Evolutionary conservation across 192 early-diverging fungal species (phyloP).

Genomic region (Helicostylum pulchrum): DNA sequence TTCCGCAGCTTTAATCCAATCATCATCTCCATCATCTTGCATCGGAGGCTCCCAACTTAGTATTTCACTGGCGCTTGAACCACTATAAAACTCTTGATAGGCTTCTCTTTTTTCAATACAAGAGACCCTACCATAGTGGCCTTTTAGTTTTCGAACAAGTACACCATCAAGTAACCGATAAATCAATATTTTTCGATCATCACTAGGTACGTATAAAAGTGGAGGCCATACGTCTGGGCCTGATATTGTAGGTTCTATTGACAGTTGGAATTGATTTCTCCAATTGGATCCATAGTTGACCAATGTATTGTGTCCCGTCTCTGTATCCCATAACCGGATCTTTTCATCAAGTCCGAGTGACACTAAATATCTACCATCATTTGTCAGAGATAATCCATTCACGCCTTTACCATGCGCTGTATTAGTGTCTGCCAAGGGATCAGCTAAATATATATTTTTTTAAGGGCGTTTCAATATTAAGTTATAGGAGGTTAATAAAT

Average conservation of each 20-base stretch:
- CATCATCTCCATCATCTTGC: not conserved
- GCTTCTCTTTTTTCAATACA: slow-evolving; percentile 1
- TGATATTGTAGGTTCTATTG: slow-evolving; percentile 25
- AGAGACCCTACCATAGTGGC: slow-evolving; percentile 8
- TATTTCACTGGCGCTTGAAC: not conserved
- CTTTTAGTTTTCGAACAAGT: not conserved
- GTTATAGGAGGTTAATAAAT: not conserved
- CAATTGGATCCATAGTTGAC: slow-evolving; percentile 41
- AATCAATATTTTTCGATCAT: slow-evolving; percentile 46
- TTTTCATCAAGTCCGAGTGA: slow-evolving; percentile 58
- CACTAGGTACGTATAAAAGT: slow-evolving; percentile 3
- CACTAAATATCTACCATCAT: slow-evolving; percentile 57
- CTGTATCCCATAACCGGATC: slow-evolving; percentile 65
- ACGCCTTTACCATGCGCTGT: slow-evolving; percentile 55
- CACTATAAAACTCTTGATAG: slow-evolving; percentile 6
- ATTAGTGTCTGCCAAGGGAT: slow-evolving; percentile 34
- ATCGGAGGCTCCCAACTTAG: slow-evolving; percentile 8
- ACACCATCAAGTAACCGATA: slow-evolving; percentile 9
- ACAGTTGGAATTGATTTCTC: slow-evolving; percentile 38
- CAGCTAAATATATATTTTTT: slow-evolving; percentile 5
- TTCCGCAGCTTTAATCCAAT: not conserved
- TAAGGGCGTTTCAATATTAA: not conserved
- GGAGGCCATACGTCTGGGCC: slow-evolving; percentile 9
- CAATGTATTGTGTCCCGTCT: slow-evolving; percentile 51
- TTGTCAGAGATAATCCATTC: slow-evolving; percentile 65